Evolutionary conservation across 441 rosid species (phyloP).

Genomic region (Gossypium aridum): DNA sequence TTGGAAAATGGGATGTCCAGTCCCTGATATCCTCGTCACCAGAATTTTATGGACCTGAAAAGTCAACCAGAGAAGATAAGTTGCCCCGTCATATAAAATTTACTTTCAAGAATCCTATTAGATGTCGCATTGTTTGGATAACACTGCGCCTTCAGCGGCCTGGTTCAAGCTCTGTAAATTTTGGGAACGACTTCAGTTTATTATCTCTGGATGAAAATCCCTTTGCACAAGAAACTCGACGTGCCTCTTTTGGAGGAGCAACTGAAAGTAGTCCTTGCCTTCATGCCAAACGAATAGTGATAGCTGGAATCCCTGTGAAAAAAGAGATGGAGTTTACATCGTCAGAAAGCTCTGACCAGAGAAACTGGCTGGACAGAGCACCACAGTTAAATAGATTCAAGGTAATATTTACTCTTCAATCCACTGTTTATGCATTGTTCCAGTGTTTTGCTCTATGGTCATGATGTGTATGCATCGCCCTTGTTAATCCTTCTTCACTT

Average conservation of each 20-base stretch:
- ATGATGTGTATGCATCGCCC: background rate
- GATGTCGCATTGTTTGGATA: slow-evolving; percentile 90
- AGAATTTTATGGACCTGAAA: slow-evolving; percentile 76
- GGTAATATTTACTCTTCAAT: slow-evolving; percentile 33
- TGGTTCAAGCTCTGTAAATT: slow-evolving; percentile 81
- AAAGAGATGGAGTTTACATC: slow-evolving; percentile 34
- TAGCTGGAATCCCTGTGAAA: slow-evolving; percentile 61
- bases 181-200: slow-evolving; percentile 65
- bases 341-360: slow-evolving; percentile 53
- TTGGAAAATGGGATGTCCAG: slow-evolving; percentile 97
- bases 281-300: slow-evolving; percentile 80
- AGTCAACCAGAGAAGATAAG: slow-evolving; percentile 34
- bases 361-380: slow-evolving; percentile 69
- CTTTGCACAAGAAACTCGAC: slow-evolving; percentile 60
- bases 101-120: slow-evolving; percentile 61
- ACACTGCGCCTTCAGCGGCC: slow-evolving; percentile 66
- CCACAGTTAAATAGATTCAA: slow-evolving; percentile 82
- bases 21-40: slow-evolving; percentile 57
- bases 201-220: slow-evolving; percentile 88
- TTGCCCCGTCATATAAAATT: slow-evolving; percentile 83
- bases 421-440: slow-evolving; percentile 9
- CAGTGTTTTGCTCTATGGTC: slow-evolving; percentile 6
- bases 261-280: slow-evolving; percentile 65
- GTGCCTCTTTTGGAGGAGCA: slow-evolving; percentile 86
- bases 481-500: slow-evolving; percentile 8